These are phyloP conservation scores for Neoarthrinium moseri DNA, from an alignment of 2,329 filamentous ascomycete species.

Conservation along the genomic window DNA sequence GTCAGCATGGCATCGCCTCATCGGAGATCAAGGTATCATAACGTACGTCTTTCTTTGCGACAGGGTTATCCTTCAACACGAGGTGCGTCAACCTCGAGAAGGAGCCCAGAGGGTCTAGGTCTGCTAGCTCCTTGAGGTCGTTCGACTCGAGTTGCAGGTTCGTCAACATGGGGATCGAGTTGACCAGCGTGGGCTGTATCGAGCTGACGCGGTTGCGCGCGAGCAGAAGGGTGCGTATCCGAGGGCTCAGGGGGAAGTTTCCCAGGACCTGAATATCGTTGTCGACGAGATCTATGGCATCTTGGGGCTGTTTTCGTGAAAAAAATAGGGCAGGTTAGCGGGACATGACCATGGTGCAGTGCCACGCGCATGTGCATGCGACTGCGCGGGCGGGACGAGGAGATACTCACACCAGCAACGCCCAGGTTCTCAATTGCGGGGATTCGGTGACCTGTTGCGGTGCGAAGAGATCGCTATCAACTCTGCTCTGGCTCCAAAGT, in stretches of 20 bases:
- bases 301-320: slow-evolving; percentile 94
- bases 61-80: slow-evolving; percentile 81
- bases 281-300: slow-evolving; percentile 97
- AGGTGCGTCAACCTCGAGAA: slow-evolving; percentile 76
- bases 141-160: slow-evolving; percentile 85
- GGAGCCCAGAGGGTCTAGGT: slow-evolving; percentile 75
- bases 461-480: slow-evolving; percentile 72
- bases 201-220: slow-evolving; percentile 83
- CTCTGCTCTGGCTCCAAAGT: slow-evolving; percentile 67
- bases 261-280: slow-evolving; percentile 89
- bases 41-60: slow-evolving; percentile 86
- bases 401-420: slow-evolving; percentile 75
- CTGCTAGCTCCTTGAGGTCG: slow-evolving; percentile 77
- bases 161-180: slow-evolving; percentile 76
- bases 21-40: neutral
- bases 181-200: slow-evolving; percentile 74
- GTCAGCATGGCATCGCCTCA: neutral
- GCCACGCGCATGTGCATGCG: too few species aligned
- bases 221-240: slow-evolving; percentile 82
- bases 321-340: too few species aligned
- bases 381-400: slow-evolving; percentile 1
- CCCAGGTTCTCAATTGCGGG: slow-evolving; percentile 96
- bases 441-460: slow-evolving; percentile 89
- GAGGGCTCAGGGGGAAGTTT: slow-evolving; percentile 90
- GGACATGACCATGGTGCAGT: too few species aligned